Base-by-base conservation (phyloP, 73 alveolate genomes). In the Breviolum minutum region DNA sequence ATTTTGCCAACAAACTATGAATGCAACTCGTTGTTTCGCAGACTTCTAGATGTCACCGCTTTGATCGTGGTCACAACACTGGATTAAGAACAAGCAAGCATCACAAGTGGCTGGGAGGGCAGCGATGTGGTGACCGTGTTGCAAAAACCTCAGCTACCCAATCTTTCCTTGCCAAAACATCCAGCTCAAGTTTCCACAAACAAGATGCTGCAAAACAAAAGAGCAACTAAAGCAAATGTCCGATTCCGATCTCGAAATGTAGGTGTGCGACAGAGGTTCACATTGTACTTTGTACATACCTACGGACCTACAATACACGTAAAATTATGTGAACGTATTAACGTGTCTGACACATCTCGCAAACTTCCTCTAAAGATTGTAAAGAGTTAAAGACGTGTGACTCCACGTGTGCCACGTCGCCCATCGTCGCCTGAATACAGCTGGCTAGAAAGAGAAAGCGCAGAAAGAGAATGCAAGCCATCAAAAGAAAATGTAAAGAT, bases 331-430 rank as follows among this genome's bases (percentile, higher is more conserved):
- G 54, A 40, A 40, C 3, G 54, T 40, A 40, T 40, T 40, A 2
- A 40, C 54, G 3, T 40, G 54, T 40, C 54, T 40, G 54, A 40
- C 54, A 40, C 54, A 40, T 40, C 54, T 40, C 54, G 54, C 5
- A 40, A 40, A 40, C 3, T 0, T 40, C 54, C 54, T 40, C 54
- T 40, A 40, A 40, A 40, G 54, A 40, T 40, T 40, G 54, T 40
- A 40, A 40, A 40, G 54, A 40, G 54, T 2, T 40, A 40, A 40
- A 40, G 54, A 40, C 54, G 54, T 40, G 54, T 77, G 26, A 54
- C 98, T n/a, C 98, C 98, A 14, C 98, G 98, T 8, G 86, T 92
- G 8, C 91, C 98, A 11, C 98, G 89, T 12, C 98, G 98, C 24
- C 98, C 98, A 61, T 92, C 90, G 29, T 92, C 98, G 16, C 98